Evolutionary conservation across 2,329 filamentous ascomycete genomes (phyloP), one percentile per base, ranked within the genome.

Genomic region (Cercospora sojina): DNA sequence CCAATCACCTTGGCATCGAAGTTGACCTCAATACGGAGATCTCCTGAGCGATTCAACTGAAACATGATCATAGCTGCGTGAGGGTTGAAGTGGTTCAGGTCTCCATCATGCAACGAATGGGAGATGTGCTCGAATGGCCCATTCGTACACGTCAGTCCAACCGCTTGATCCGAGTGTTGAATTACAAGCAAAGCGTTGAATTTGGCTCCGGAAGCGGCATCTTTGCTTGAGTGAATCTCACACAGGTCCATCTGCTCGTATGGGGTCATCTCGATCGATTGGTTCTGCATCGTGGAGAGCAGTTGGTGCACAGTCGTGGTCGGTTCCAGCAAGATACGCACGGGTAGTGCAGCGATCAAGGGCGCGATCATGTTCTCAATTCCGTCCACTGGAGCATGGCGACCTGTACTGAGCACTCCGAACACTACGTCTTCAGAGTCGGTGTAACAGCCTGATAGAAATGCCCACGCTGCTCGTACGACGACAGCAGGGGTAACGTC

Each of bases 321-420:
- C n/a, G 18, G 16, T 16, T 25, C 43, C 31, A 60, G 7, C 9
- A 18, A 3, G 10, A 70, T 38, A 8, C 63, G 31, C 8, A 68
- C 16, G 18, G 68, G 68, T 9, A 66, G 20, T 41, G 68, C 58
- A 18, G 68, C 64, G 13, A 70, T 64, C 13, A 65, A 63, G 12
- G 67, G 67, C 20, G 64, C 67, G n/a, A 76, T 23, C 23, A 67
- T 49, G 8, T 35, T 23, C 27, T 65, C 59, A 29, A 63, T 12
- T 31, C 58, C 49, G 43, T 55, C 47, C 25, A 55, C 49, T 67
- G 67, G 16, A 9, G 77, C 70, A 25, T 80, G 75, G 12, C 68
- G 66, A 10, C 68, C 68, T 10, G 64, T 58, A 4, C 47, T 55
- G 27, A 67, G 43, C 5, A 60, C 53, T 38, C 68, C 68, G n/a